Evolutionary conservation across 2,329 filamentous ascomycete species (phyloP), one percentile per base, ranked within the genome.

Genomic region (Alternaria brassicae): DNA sequence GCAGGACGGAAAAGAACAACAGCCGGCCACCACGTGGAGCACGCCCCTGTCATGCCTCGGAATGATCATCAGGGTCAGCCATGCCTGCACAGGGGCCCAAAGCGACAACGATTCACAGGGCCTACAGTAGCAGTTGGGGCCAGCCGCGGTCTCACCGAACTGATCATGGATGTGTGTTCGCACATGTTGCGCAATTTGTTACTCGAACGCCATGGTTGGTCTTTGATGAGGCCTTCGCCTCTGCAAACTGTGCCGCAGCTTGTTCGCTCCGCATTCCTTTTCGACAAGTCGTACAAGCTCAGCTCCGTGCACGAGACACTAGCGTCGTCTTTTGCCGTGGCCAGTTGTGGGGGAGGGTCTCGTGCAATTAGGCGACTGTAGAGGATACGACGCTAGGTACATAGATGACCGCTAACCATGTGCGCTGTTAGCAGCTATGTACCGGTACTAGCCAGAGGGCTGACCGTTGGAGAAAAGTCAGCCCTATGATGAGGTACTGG

Each of bases 21-120:
- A 49, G 45, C 37, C 9, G n/a, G 56, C 66, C 64, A 66, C 67
- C 65, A 70, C 64, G 63, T 69, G 67, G 60, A 52, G 58, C 62
- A 64, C 47, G 54, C 44, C 59, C 62, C 57, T 48, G 45, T 32
- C 45, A 13, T 39, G 32, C 21, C 21, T 9, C 30, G 12, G 13
- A 37, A 57, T 54, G 23, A n/a, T 42, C 7, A 28, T 50, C 52
- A 45, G 53, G 53, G 57, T 56, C 59, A 49, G 50, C 45, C 49
- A 42, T 56, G 62, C 61, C 63, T 62, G 63, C 63, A 61, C 63
- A 44, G 62, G 49, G 32, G 41, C 65, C 57, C 32, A 58, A 60
- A 54, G 45, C 39, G 62, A 56, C 56, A 53, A 52, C 51, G 61
- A 71, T 60, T 59, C 51, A 25, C 58, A 45, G 54, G 56, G 62